These are phyloP conservation scores for Phoenix roebelenii DNA, from an alignment of 176 grass and related monocot species.

Conservation along the genomic window DNA sequence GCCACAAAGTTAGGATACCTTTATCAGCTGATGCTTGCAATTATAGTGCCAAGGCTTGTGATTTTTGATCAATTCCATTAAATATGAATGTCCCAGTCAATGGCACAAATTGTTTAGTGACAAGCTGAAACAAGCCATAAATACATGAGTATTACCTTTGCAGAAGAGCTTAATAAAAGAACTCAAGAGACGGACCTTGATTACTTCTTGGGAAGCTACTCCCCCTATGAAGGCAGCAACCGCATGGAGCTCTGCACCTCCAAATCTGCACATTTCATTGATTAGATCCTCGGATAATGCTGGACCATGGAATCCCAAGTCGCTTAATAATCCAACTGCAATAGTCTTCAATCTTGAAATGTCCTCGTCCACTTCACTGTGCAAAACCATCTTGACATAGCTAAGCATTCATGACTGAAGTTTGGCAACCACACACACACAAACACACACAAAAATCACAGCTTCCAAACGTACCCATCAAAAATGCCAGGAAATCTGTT, in stretches of 20 bases:
- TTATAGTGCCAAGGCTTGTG: conserved; percentile 64
- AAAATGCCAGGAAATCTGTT: conserved; percentile 65
- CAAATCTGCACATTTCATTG: conserved; percentile 81
- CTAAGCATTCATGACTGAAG: no score
- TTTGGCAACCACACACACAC: no score
- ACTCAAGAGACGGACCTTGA: conserved; percentile 37
- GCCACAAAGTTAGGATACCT: no score
- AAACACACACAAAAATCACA: conserved; percentile 6
- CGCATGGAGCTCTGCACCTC: conserved; percentile 62
- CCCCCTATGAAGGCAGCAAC: conserved; percentile 86
- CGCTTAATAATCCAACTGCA: conserved; percentile 52
- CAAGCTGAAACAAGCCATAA: conserved; percentile 36
- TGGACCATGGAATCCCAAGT: conserved; percentile 62
- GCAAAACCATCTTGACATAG: not conserved
- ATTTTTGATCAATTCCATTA: conserved; percentile 92
- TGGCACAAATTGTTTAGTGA: conserved; percentile 86
- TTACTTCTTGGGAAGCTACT: conserved; percentile 79
- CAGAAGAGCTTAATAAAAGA: no score
- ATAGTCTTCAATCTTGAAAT: conserved; percentile 62
- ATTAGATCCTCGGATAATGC: conserved; percentile 65
- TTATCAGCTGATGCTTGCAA: conserved; percentile 1
- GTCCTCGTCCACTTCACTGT: conserved; percentile 89
- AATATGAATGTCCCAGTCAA: conserved; percentile 71
- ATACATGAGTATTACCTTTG: not conserved
- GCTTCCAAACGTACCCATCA: conserved; percentile 48